Base-by-base conservation (phyloP, 2,329 filamentous ascomycete genomes). In the Fusarium poae region DNA sequence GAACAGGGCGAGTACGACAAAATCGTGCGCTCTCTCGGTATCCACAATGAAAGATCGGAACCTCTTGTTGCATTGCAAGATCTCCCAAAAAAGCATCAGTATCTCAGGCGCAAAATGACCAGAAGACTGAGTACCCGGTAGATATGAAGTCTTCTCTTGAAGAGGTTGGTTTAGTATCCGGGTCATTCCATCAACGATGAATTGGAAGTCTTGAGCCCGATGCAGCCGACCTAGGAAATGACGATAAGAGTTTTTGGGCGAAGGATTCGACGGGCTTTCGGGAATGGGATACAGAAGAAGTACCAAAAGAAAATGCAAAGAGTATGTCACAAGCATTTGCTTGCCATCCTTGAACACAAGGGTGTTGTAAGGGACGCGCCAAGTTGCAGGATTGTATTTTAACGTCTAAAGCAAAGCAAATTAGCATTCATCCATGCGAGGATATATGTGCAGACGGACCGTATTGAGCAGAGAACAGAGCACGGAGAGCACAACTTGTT, bases 31-130 rank as follows among this genome's bases (percentile, higher is more conserved):
- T 55, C 95, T 86, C 76, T 96, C 93, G 0, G 96, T 98, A 73
- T 99, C 96, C 67, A 98, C 95, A 74, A 99, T 96, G 79, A 97
- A 99, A 2, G 94, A 93, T 32, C 96, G 88, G 81, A 99, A 99
- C 62, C 95, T 88, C 81, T 97, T 98, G 81, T 99, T 99, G 85
- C 95, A 97, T 79, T 99, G 96, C 6, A 96, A 89, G 37, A 93
- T 89, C 82, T 99, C 96, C 96, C 96, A 99, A 77, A 98, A 97
- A 3, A 99, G 85, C 87, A 97, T 96, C 57, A 98, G 90, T 82
- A 97, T 97, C 79, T 99, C 96, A 3, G 96, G 94, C 0, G 94
- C 93, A 85, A 95, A 97, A 75, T 92, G 93, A 53, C 93, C 84
- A 0, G 91, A 88, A 48, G 91, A 88, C 74, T 97, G 93, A 39